Conservation (phyloP, 495 filamentous ascomycete genomes). For the Penicillium verhagenii region DNA sequence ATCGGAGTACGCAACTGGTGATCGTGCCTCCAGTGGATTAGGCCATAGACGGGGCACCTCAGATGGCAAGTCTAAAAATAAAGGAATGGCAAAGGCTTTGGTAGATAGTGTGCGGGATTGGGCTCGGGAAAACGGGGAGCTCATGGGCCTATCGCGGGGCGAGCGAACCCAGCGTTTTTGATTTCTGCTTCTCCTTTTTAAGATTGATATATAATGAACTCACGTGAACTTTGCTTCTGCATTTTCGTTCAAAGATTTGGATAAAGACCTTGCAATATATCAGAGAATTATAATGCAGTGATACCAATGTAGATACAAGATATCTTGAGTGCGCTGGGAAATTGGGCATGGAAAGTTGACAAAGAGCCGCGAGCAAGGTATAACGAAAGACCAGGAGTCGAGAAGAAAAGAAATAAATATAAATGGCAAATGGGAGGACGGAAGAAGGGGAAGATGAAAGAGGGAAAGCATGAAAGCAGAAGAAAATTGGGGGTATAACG, state of each 20-base stretch:
- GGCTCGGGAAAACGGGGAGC: slow-evolving; percentile 67
- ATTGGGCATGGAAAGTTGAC: neutral
- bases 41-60: slow-evolving; percentile 34
- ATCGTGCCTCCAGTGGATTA: slow-evolving; percentile 43
- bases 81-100: slow-evolving; percentile 87
- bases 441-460: slow-evolving; percentile 1
- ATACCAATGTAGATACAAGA: neutral
- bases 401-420: neutral
- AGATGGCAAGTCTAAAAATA: slow-evolving; percentile 57
- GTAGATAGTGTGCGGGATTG: slow-evolving; percentile 75
- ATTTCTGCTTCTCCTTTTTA: no score
- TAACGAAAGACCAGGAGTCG: neutral
- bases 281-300: neutral
- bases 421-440: neutral
- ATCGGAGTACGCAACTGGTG: slow-evolving; percentile 62
- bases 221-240: neutral
- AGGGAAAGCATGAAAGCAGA: slow-evolving; percentile 6
- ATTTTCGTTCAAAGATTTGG: neutral
- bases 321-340: neutral
- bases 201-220: slow-evolving; percentile 6
- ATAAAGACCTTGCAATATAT: slow-evolving; percentile 1
- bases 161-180: slow-evolving; percentile 49
- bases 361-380: neutral
- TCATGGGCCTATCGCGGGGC: slow-evolving; percentile 67
- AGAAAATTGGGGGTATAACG: slow-evolving; percentile 35